Evolutionary conservation across 2,329 filamentous ascomycete genomes (phyloP), one percentile per base, ranked within the genome.

Genomic region (Lecanicillium sp.): DNA sequence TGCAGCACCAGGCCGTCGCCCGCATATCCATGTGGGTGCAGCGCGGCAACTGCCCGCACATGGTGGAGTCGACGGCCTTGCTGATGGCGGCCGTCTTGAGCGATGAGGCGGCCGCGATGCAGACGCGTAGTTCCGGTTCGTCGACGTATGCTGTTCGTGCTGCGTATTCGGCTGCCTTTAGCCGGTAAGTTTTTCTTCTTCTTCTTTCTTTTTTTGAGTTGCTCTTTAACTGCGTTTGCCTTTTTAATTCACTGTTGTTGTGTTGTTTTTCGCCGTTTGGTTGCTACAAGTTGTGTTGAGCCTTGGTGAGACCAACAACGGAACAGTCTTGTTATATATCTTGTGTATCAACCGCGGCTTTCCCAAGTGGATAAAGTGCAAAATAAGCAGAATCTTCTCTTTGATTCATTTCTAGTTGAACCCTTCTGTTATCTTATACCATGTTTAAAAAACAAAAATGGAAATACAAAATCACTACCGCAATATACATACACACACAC

Each of bases 41-140:
- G 52, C 75, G 83, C 55, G 80, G 80, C 46, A 77, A 77, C 50
- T 83, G 87, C 45, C 85, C 85, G 39, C 82, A 90, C 63, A 70
- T 87, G 59, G 74, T 90, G 38, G 85, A 90, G 61, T 84, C 81
- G 27, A 89, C 85, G 30, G 82, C 81, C 3, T 71, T 87, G 45
- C 66, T 92, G 43, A 75, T 76, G 48, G 78, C 83, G 44, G 83
- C 83, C 19, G 63, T 80, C 15, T 62, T 88, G 37, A 75, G 78
- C 52, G 83, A 88, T 61, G 65, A 67, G 44, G 55, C 56, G 28
- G 50, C 50, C 14, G 49, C 48, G 3, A 51, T 53, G 18, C 53
- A 52, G 40, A 51, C 53, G 18, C 53, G 51, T 39, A 56, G 53
- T 30, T 51, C 50, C 20, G 58, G 57, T n/a, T 62, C 70, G 30